Percentiles rank a stretch among this genome's conserved stretches.
Conservation (phyloP, 2,329 filamentous ascomycete species). For the Pestalotiopsis sp. region DNA sequence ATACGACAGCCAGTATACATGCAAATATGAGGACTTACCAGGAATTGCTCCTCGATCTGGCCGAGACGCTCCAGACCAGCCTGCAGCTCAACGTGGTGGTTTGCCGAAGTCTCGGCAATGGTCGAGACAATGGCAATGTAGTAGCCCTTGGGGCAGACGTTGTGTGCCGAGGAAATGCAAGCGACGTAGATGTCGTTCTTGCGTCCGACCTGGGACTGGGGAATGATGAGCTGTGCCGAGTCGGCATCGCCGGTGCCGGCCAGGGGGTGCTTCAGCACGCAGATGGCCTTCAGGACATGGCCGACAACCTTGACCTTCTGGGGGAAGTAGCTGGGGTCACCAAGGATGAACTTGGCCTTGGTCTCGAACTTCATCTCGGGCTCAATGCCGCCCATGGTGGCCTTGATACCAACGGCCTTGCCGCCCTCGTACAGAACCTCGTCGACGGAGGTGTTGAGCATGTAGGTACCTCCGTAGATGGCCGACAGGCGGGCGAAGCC, state of each 20-base stretch:
- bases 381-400: constrained; percentile 89
- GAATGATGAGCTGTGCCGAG: constrained; percentile 94
- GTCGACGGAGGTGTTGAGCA: constrained; percentile 95
- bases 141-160: constrained; percentile 98
- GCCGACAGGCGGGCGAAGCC: constrained; percentile 96
- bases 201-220: constrained; percentile 93
- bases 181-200: constrained; percentile 99
- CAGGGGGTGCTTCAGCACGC: constrained; percentile 93
- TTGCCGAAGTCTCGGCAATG: constrained; percentile 87
- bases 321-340: constrained; percentile 96
- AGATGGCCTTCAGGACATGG: constrained; percentile 94
- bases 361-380: constrained; percentile 92
- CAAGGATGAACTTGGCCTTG: constrained; percentile 93
- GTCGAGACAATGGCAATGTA: constrained; percentile 98
- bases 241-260: constrained; percentile 87
- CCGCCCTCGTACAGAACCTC: constrained; percentile 83
- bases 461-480: constrained; percentile 98
- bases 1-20: background rate
- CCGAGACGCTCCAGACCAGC: constrained; percentile 91
- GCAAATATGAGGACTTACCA: constrained; percentile 54
- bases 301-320: constrained; percentile 85
- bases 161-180: constrained; percentile 92
- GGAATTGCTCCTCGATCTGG: constrained; percentile 94
- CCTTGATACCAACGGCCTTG: constrained; percentile 95
- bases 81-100: constrained; percentile 95